Base-by-base conservation (phyloP, 1,284 basidiomycete genomes). In the Sporisorium scitamineum region DNA sequence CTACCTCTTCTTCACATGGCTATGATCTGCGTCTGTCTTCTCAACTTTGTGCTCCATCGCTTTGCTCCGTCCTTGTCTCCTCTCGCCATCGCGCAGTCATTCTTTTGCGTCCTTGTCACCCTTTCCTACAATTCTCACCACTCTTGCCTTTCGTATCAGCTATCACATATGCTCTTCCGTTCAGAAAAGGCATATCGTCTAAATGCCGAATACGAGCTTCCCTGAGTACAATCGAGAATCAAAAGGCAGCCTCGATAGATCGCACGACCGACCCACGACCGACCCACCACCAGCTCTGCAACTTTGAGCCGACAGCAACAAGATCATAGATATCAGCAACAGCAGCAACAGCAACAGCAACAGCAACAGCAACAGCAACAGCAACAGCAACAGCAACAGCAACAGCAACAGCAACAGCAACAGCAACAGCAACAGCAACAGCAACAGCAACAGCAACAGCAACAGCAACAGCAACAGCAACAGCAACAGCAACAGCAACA, bases 201-300 rank as follows among this genome's bases (percentile, higher is more conserved):
- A 65, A 63, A 71, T 44, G 58, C 65, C 65, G 59, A 59, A 71
- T 31, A 34, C 59, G 45, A 51, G 63, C 59, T 54, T 66, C 22
- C 13, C 50, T 10, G 47, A 55, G 9, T 55, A 47, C 20, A 61
- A 27, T 54, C 55, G 41, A 64, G 27, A 34, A 63, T 31, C 57
- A 27, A 57, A 57, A 27, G 7, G 37, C 32, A 42, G 22, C 50
- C 14, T 27, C 13, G 54, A 67, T 34, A 20, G 32, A 47, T 39
- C 37, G 14, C 32, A 44, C 7, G n/a, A 20, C 18, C 50, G 20
- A 31, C 24, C n/a, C 32, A 44, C 7, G n/a, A 20, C 18, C 50
- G 20, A 31, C 24, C n/a, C 10, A n/a, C 31, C 31, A 37, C 9
- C 54, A 57, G 7, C 39, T 26, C 42, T 18, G n/a, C 60, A 42